Evolutionary conservation across 2,329 filamentous ascomycete genomes (phyloP).

Genomic region (Monilinia vaccinii-corymbosi): DNA sequence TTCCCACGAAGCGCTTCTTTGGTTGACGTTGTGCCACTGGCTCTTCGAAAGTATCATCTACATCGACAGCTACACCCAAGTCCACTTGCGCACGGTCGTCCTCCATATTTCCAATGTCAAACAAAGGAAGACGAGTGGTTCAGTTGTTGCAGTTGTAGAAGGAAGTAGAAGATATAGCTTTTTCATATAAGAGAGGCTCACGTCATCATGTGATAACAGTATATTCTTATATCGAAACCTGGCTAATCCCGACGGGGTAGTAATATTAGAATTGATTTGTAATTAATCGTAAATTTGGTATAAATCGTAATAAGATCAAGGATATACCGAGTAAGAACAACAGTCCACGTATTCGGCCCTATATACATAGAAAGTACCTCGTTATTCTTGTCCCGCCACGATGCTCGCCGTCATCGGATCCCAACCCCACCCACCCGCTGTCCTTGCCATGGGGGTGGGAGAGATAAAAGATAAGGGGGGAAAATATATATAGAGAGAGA

Average conservation of each 20-base stretch:
- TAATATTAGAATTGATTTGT: too few species aligned
- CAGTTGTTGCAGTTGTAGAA: too few species aligned
- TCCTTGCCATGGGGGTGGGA: neutral
- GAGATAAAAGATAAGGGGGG: neutral
- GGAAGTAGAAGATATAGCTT: neutral
- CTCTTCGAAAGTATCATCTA: conserved; percentile 46
- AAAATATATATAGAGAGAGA: too few species aligned
- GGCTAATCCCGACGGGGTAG: too few species aligned
- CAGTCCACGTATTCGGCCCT: neutral
- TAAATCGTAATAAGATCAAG: too few species aligned
- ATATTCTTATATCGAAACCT: too few species aligned
- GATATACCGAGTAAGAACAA: too few species aligned
- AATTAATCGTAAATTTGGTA: too few species aligned
- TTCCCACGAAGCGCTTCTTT: conserved; percentile 85
- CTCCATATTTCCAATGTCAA: conserved; percentile 47
- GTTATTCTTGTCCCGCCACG: too few species aligned
- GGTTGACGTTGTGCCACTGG: conserved; percentile 54
- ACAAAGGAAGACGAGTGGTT: neutral
- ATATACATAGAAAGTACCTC: neutral
- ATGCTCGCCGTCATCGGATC: neutral
- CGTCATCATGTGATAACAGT: neutral
- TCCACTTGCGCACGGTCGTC: conserved; percentile 64
- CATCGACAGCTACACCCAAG: conserved; percentile 59
- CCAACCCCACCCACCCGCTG: neutral
- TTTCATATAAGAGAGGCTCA: neutral